A percentile compares a stretch with the other conserved stretches of the same genome.
These are phyloP conservation scores for Sordariomycetes sp. DNA, from an alignment of 2,329 filamentous ascomycete genomes.

Conservation along the genomic window DNA sequence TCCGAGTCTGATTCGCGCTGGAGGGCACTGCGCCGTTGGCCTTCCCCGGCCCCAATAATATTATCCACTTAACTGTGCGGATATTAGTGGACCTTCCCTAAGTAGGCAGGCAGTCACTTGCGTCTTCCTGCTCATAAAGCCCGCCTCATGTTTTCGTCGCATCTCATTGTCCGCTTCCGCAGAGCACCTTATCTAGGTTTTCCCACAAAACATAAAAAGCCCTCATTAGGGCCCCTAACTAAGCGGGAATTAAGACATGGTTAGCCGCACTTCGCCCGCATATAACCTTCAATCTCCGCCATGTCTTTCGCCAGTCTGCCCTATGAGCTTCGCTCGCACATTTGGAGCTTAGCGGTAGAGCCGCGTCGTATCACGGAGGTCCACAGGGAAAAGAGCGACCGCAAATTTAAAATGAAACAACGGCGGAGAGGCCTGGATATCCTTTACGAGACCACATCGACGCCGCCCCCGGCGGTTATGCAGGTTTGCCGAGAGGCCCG, in stretches of 20 bases:
- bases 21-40: too few species aligned
- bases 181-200: too few species aligned
- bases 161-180: too few species aligned
- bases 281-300: neutral
- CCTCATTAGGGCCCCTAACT: too few species aligned
- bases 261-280: neutral
- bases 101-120: too few species aligned
- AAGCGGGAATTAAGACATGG: neutral
- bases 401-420: constrained; percentile 1
- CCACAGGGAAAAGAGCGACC: neutral
- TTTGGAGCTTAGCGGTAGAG: constrained; percentile 3
- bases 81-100: too few species aligned
- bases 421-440: constrained; percentile 1
- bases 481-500: constrained; percentile 6
- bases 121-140: too few species aligned
- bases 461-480: constrained; percentile 3
- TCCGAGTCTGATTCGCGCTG: too few species aligned
- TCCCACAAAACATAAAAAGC: too few species aligned
- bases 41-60: too few species aligned
- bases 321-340: constrained; percentile 4
- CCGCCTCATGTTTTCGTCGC: too few species aligned
- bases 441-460: constrained; percentile 3
- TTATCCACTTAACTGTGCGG: too few species aligned
- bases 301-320: constrained; percentile 1
- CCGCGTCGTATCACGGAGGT: constrained; percentile 4